A percentile compares a stretch with the other conserved stretches of the same genome.
These are phyloP conservation scores for Iberis pinnata DNA, from an alignment of 345 rosid genomes.

Conservation along the genomic window DNA sequence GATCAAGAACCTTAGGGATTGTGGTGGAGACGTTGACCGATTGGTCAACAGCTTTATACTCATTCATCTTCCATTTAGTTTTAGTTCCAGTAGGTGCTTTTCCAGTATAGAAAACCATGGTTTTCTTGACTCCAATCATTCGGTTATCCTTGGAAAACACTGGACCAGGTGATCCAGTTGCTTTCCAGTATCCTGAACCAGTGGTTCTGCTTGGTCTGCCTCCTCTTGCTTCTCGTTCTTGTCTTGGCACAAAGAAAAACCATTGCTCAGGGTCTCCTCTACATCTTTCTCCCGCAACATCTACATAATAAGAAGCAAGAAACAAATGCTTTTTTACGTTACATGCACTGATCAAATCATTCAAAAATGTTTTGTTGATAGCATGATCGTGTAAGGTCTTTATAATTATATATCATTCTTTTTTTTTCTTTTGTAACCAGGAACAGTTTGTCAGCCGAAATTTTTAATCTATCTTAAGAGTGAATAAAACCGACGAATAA, in stretches of 20 bases:
- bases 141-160: constrained; percentile 60
- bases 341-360: too few species aligned
- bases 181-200: constrained; percentile 89
- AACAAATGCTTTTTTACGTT: background rate
- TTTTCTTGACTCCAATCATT: constrained; percentile 78
- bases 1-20: constrained; percentile 38
- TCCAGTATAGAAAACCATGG: constrained; percentile 91
- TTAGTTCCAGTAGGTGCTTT: constrained; percentile 74
- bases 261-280: constrained; percentile 75
- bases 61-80: constrained; percentile 95
- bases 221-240: constrained; percentile 78
- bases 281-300: constrained; percentile 53
- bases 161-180: constrained; percentile 83
- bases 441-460: too few species aligned
- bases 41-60: constrained; percentile 72
- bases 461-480: too few species aligned
- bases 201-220: constrained; percentile 79
- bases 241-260: constrained; percentile 86
- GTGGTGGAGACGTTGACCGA: constrained; percentile 22
- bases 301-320: constrained; percentile 39
- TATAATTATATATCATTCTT: too few species aligned
- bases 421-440: too few species aligned
- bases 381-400: too few species aligned
- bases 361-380: too few species aligned
- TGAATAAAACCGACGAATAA: too few species aligned